Evolutionary conservation across 371 early-diverging fungal species (phyloP), one percentile per base, ranked within the genome.

Genomic region (Circinella minor): DNA sequence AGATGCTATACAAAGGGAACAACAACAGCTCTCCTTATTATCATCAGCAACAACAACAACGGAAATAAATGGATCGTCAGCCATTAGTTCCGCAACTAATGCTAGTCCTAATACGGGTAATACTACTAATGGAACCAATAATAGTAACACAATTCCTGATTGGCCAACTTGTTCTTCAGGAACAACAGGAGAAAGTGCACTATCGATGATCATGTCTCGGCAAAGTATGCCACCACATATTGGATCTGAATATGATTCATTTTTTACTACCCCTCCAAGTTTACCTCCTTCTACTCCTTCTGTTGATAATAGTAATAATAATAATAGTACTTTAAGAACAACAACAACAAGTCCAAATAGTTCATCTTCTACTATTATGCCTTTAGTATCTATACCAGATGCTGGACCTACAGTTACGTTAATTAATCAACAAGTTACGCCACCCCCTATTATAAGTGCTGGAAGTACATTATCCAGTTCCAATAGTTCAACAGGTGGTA

Each of bases 141-240:
- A 51, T 51, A 51, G 51, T n/a, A 51, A 51, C 51, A 15, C 51
- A 51, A 15, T 27, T 27, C 27, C 51, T 51, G 51, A 51, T 51
- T 51, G 51, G 51, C 51, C 51, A 8, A 43, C 43, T 11, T 43
- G 9, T 43, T 51, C 51, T 51, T 51, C 51, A 51, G 51, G 51
- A 51, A 15, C 11, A 47, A 15, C 51, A 64, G 36, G 47, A 7
- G 47, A 7, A 13, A 54, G 27, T 47, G 46, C 48, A 20, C 27
- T 48, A 27, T 64, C 49, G 15, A 43, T 48, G 34, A 51, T 64
- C 49, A 48, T 51, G 65, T 27, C 48, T 47, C 65, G 48, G 17
- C 36, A 49, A 49, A 65, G 65, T 49, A 65, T 65, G 65, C 65
- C 65, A 36, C 65, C 65, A 27, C 54, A 57, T 57, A 57, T 27